These are phyloP conservation scores for Osmanthus fragrans DNA, from an alignment of 257 asterid genomes.

Conservation along the genomic window DNA sequence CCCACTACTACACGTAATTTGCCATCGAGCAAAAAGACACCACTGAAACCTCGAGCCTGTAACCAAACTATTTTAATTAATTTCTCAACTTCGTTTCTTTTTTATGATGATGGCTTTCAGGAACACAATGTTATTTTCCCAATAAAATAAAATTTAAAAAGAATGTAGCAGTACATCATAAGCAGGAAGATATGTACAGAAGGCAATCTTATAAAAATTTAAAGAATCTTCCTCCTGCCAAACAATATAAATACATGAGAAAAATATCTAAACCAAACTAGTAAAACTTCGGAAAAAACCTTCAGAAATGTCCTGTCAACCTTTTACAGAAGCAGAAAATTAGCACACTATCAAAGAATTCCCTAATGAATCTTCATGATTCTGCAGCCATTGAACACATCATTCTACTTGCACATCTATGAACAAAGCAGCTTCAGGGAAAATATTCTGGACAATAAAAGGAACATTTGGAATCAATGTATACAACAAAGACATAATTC, in stretches of 20 bases:
- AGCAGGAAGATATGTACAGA: constrained; percentile 8
- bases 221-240: constrained; percentile 7
- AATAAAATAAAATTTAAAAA: background rate
- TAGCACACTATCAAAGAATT: background rate
- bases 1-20: constrained; percentile 13
- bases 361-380: background rate
- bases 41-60: constrained; percentile 1
- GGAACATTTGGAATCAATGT: background rate
- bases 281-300: background rate
- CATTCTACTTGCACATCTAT: background rate
- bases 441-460: background rate
- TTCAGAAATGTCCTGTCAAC: background rate
- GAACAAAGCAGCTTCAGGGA: no score
- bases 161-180: background rate
- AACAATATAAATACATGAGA: background rate
- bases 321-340: background rate
- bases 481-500: background rate
- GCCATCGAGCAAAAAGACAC: constrained; percentile 18
- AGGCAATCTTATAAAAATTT: background rate
- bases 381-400: background rate
- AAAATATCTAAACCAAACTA: background rate
- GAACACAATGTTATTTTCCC: background rate
- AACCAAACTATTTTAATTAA: background rate
- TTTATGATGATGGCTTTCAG: background rate
- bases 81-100: background rate